A percentile compares a stretch with the other conserved stretches of the same genome.
These are phyloP conservation scores for Toxoplasma gondii DNA, from an alignment of 169 alveolate species.

Conservation along the genomic window DNA sequence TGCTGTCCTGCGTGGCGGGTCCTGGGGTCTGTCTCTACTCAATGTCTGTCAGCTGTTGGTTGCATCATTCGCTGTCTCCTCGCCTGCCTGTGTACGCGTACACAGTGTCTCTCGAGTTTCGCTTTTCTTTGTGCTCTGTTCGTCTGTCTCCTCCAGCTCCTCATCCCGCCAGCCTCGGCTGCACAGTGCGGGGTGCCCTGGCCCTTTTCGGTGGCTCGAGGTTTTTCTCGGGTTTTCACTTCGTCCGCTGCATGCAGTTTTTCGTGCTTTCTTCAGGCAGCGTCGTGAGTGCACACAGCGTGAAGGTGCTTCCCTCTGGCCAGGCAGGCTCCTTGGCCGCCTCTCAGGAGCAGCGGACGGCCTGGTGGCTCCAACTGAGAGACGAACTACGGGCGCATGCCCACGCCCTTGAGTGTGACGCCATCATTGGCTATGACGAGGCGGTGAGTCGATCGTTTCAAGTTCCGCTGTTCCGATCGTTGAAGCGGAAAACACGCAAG, in stretches of 20 bases:
- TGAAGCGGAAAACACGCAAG: too few relatives aligned
- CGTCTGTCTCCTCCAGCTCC: too few relatives aligned
- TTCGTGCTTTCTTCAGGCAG: neutral
- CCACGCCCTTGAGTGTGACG: constrained; percentile 11
- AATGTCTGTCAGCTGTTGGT: too few relatives aligned
- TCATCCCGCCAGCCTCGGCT: too few relatives aligned
- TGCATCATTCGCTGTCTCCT: too few relatives aligned
- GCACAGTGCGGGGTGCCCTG: neutral
- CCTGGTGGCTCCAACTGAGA: constrained; percentile 34
- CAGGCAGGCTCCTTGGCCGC: neutral
- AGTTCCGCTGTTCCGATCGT: too few relatives aligned
- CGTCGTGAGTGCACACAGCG: constrained; percentile 34
- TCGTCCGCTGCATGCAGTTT: too few relatives aligned
- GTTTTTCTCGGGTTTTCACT: neutral
- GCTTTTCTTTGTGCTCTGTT: too few relatives aligned
- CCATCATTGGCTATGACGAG: constrained; percentile 34
- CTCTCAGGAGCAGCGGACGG: constrained; percentile 22
- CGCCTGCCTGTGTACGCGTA: too few relatives aligned
- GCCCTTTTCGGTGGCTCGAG: neutral
- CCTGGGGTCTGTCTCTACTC: too few relatives aligned
- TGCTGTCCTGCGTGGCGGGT: too few relatives aligned
- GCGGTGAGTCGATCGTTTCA: neutral
- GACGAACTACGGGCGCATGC: constrained; percentile 44
- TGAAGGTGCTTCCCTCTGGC: neutral
- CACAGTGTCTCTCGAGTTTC: too few relatives aligned